Evolutionary conservation across 306 rosid species (phyloP), one percentile per base, ranked within the genome.

Genomic region (Medicago arabica): DNA sequence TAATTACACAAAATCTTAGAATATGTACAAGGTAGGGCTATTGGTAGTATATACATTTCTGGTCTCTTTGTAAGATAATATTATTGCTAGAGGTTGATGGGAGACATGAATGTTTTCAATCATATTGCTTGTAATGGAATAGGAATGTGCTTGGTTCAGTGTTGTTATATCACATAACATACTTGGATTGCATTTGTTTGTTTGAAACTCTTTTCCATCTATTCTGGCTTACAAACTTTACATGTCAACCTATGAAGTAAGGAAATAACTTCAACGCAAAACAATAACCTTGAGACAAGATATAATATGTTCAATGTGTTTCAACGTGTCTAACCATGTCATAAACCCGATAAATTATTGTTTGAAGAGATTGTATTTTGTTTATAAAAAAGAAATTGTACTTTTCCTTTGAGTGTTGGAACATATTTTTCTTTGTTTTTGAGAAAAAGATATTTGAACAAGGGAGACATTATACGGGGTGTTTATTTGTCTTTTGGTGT

Each of bases 31-130:
- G 67, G 38, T 25, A 61, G 41, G 34, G 23, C 4, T 70, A 8
- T 65, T 62, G 39, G 74, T 64, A 46, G 59, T 71, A 69, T 28
- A 55, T 23, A 71, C 64, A 71, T 64, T 55, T 72, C 8, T 18
- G 53, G 50, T 53, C 3, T 65, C 51, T 8, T 38, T 40, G 60
- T 63, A 41, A 65, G 53, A 44, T 72, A 15, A 19, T 51, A 7
- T 38, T 41, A 49, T 63, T 28, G 67, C 10, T 64, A 28, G 39
- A 50, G 25, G 12, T 50, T 63, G 28, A 64, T 61, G 57, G 47
- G 57, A 38, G 60, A 38, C 17, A 73, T 44, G 28, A 65, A 43
- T 13, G 6, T 9, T 53, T 41, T 64, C 6, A 28, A 14, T 62
- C 49, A 47, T 19, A 12, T 46, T 61, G 76, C 55, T 69, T 58